Evolutionary conservation across 202 grass and related monocot genomes (phyloP).

Genomic region (Eragrostis tef): DNA sequence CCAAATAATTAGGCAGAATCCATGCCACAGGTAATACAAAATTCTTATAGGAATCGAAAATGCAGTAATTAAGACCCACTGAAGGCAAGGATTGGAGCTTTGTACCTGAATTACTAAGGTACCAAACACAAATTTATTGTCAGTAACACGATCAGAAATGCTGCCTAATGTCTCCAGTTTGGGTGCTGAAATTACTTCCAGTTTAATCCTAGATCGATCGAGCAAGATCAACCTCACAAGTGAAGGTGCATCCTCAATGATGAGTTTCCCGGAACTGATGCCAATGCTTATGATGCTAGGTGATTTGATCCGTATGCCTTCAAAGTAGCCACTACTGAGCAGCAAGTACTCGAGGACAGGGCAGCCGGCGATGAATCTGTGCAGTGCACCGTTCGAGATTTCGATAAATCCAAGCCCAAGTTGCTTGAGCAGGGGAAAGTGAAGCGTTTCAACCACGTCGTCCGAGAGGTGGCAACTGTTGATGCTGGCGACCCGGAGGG

Average conservation of each 20-base stretch:
- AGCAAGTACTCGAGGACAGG: conserved; percentile 40
- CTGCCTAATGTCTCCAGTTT: conserved; percentile 34
- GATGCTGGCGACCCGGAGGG: conserved; percentile 2
- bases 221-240: conserved; percentile 31
- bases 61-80: too few species aligned
- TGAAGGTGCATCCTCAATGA: conserved; percentile 32
- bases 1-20: neutral
- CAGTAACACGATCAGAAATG: neutral
- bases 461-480: neutral
- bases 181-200: conserved; percentile 23
- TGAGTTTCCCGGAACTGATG: neutral
- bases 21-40: too few species aligned
- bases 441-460: neutral
- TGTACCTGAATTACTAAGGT: too few species aligned
- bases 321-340: neutral
- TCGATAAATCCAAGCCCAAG: neutral
- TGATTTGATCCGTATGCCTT: conserved; percentile 19
- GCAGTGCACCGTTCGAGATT: conserved; percentile 2
- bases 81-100: neutral
- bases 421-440: conserved; percentile 15
- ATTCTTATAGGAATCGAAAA: too few species aligned
- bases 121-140: too few species aligned
- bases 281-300: conserved; percentile 13
- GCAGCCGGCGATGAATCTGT: conserved; percentile 17
- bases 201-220: neutral